Evolutionary conservation across 2,329 filamentous ascomycete species (phyloP).

Genomic region (Cladosporium austrohemisphaericum): DNA sequence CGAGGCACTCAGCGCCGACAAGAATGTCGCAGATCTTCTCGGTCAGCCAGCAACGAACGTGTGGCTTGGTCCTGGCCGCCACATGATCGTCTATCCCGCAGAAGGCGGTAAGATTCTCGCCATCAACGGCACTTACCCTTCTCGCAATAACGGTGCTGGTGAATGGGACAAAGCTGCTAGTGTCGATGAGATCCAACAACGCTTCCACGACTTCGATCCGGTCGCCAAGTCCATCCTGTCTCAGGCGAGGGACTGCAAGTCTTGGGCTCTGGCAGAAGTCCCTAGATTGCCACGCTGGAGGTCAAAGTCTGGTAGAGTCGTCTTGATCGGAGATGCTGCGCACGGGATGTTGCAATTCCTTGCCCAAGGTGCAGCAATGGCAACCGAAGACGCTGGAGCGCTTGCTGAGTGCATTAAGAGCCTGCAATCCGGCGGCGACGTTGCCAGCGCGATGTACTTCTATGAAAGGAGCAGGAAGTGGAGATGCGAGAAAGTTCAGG

Average conservation of each 20-base stretch:
- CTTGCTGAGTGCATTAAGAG: constrained; percentile 4
- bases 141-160: constrained; percentile 4
- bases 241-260: constrained; percentile 31
- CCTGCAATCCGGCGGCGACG: background rate
- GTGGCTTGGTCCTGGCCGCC: constrained; percentile 9
- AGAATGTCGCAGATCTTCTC: background rate
- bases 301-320: constrained; percentile 33
- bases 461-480: constrained; percentile 12
- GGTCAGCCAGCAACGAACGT: constrained; percentile 4
- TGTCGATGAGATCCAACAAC: constrained; percentile 7
- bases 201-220: constrained; percentile 14
- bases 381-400: constrained; percentile 9
- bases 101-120: constrained; percentile 5
- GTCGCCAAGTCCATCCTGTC: constrained; percentile 7
- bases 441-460: constrained; percentile 2
- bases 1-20: background rate
- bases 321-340: constrained; percentile 38
- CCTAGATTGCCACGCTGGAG: constrained; percentile 40
- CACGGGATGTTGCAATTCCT: constrained; percentile 37
- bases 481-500: constrained; percentile 12
- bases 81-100: constrained; percentile 12
- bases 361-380: constrained; percentile 8
- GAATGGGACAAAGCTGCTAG: constrained; percentile 10
- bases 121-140: constrained; percentile 13
- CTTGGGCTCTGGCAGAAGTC: constrained; percentile 44